These are phyloP conservation scores for Cichorium intybus DNA, from an alignment of 140 eudicot genomes.

Conservation along the genomic window DNA sequence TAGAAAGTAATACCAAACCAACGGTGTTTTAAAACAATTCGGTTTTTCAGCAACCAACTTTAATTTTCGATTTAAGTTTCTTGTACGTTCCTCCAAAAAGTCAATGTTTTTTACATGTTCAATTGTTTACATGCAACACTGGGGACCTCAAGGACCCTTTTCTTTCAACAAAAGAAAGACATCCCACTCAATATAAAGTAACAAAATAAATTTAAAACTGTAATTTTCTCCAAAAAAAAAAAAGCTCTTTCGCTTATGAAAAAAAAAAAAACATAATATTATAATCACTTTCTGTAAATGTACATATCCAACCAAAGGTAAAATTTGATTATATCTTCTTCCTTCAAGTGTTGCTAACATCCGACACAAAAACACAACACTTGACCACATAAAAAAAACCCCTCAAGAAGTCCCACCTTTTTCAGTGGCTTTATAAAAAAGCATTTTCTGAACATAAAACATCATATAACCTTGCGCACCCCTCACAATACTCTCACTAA, in stretches of 20 bases:
- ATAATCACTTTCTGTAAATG: constrained; percentile 3
- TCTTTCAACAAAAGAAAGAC: too few relatives aligned
- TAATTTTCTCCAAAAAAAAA: too few relatives aligned
- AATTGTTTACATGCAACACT: too few relatives aligned
- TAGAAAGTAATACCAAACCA: too few relatives aligned
- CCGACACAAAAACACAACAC: not conserved
- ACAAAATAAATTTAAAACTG: too few relatives aligned
- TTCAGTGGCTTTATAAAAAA: constrained; percentile 63
- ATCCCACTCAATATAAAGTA: too few relatives aligned
- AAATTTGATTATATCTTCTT: not conserved
- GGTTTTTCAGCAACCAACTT: too few relatives aligned
- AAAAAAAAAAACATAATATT: not conserved
- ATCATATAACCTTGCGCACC: constrained; percentile 93
- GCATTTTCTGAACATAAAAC: constrained; percentile 91
- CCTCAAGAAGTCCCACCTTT: constrained; percentile 23
- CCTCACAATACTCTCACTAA: constrained; percentile 66
- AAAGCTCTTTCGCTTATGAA: not conserved
- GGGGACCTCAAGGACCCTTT: too few relatives aligned
- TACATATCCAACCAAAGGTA: constrained; percentile 3
- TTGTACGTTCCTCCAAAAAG: too few relatives aligned
- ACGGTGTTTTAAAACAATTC: too few relatives aligned
- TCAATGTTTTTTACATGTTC: too few relatives aligned
- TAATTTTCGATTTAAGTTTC: too few relatives aligned
- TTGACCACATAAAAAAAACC: not conserved
- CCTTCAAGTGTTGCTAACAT: not conserved